Conservation (phyloP, 768 basidiomycete species). For the Lactifluus pinguis region DNA sequence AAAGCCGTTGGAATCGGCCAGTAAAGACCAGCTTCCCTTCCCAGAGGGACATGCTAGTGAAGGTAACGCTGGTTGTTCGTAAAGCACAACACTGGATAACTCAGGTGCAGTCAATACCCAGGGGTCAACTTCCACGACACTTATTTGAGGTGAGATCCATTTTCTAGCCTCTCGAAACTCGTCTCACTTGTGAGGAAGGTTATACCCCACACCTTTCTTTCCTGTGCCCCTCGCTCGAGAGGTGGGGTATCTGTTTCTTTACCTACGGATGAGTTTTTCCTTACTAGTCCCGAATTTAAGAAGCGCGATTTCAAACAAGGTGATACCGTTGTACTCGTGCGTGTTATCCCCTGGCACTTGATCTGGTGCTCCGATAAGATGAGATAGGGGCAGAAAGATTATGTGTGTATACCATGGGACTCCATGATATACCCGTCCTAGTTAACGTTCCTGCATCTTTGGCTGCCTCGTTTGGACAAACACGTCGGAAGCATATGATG, state of each 20-base stretch:
- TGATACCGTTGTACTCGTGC: constrained; percentile 60
- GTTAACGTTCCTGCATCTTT: constrained; percentile 40
- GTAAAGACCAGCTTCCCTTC: constrained; percentile 61
- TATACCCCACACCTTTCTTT: constrained; percentile 52
- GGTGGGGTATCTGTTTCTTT: constrained; percentile 63
- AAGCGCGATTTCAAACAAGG: constrained; percentile 57
- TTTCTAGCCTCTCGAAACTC: constrained; percentile 14
- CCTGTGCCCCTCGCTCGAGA: constrained; percentile 76
- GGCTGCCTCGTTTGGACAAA: constrained; percentile 62
- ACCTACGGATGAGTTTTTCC: constrained; percentile 53
- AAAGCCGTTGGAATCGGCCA: constrained; percentile 67
- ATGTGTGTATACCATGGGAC: constrained; percentile 56
- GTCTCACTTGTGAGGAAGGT: constrained; percentile 24
- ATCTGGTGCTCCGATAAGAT: constrained; percentile 28
- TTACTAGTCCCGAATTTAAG: constrained; percentile 54
- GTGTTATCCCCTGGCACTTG: constrained; percentile 18
- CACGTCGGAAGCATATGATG: constrained; percentile 80
- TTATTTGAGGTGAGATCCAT: constrained; percentile 55
- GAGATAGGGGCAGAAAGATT: constrained; percentile 49
- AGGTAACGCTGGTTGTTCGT: constrained; percentile 24
- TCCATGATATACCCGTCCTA: constrained; percentile 50
- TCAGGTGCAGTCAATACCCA: constrained; percentile 50
- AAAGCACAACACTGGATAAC: not conserved
- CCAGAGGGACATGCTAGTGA: constrained; percentile 53
- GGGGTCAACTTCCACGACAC: constrained; percentile 86